Evolutionary conservation across 2,329 filamentous ascomycete species (phyloP).

Genomic region (Ophiocordyceps camponoti-rufipedis): DNA sequence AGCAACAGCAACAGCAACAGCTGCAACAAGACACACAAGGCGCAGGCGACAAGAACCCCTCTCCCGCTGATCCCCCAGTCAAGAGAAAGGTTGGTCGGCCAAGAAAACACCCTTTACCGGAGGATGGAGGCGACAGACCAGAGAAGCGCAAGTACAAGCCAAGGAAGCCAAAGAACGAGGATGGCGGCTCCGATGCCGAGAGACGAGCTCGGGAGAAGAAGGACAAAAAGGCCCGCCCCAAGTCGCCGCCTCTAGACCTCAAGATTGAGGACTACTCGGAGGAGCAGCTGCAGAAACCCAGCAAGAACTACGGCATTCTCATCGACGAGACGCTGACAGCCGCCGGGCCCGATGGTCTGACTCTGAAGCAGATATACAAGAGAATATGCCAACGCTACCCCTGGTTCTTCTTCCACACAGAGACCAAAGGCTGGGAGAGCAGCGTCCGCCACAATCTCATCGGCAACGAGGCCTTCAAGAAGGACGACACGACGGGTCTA

Average conservation of each 20-base stretch:
- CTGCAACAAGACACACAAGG: conserved; percentile 5
- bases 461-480: conserved; percentile 41
- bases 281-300: conserved; percentile 41
- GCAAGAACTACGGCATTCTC: conserved; percentile 42
- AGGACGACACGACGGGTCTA: conserved; percentile 34
- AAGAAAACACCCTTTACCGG: conserved; percentile 42
- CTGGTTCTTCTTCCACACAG: conserved; percentile 40
- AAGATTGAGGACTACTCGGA: conserved; percentile 35
- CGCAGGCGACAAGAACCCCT: conserved; percentile 30
- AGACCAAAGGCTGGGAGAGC: conserved; percentile 48
- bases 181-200: conserved; percentile 37
- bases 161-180: conserved; percentile 33
- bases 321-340: conserved; percentile 41
- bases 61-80: conserved; percentile 29
- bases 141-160: conserved; percentile 52
- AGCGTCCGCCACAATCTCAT: conserved; percentile 47
- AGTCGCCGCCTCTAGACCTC: conserved; percentile 40
- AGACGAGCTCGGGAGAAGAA: conserved; percentile 38
- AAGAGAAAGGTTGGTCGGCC: conserved; percentile 50
- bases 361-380: conserved; percentile 45
- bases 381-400: conserved; percentile 38
- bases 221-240: conserved; percentile 38
- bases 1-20: neutral
- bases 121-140: conserved; percentile 31
- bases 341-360: conserved; percentile 33